Evolutionary conservation across 1,139 yeast genomes (phyloP), one percentile per base, ranked within the genome.

Genomic region (Taphrina deformans): DNA sequence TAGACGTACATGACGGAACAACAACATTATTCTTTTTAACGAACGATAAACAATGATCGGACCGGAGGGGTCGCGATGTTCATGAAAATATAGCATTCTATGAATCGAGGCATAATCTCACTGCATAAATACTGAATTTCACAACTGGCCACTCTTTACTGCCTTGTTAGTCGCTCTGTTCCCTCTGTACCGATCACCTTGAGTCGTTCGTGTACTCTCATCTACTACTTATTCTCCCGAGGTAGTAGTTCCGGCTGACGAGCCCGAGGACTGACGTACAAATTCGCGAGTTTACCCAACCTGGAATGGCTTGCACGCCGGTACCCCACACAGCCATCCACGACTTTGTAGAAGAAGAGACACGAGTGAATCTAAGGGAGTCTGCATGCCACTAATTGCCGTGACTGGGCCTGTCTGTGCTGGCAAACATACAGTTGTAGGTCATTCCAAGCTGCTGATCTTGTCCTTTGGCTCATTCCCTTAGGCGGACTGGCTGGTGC

Each of bases 341-440:
- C 35, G 35, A 2, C 5, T 31, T 31, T 31, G 3, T 31, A 14
- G 2, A 31, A 38, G 18, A 3, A 38, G 41, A 38, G n/a, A 38
- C n/a, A n/a, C n/a, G n/a, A n/a, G n/a, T n/a, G n/a, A n/a, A n/a
- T n/a, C n/a, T n/a, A n/a, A n/a, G n/a, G n/a, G n/a, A n/a, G n/a
- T n/a, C 2, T 26, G n/a, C 53, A 53, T 53, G 58, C 58, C 58
- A n/a, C 51, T 59, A 27, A 59, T 59, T 10, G 63, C 55, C 38
- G 50, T 59, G 27, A 41, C 63, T 7, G 63, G 63, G 7, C 56
- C 63, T 3, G 50, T 46, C 26, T 48, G 56, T 16, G 63, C 63
- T 9, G 63, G 63, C 24, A 59, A 50, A 35, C 33, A 27, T 27
- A 59, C 63, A 14, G 26, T 40, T 9, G 63, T 52, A 24, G 7